Evolutionary conservation across 2,329 filamentous ascomycete species (phyloP).

Genomic region (Alternaria burnsii): DNA sequence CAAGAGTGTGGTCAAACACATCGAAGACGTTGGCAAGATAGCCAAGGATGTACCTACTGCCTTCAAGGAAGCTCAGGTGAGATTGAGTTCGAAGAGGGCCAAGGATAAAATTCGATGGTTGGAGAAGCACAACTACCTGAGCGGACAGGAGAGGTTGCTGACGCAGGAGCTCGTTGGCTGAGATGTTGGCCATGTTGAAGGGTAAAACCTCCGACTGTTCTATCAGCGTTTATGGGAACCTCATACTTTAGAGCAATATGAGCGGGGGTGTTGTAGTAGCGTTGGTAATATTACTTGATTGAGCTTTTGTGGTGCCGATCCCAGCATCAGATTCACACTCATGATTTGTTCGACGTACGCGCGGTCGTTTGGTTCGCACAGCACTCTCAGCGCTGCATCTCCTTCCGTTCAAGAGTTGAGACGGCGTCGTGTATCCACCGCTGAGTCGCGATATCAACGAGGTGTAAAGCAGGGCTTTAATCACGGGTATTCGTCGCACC

Average conservation of each 20-base stretch:
- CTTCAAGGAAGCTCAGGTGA: slow-evolving; percentile 1
- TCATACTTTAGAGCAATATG: background rate
- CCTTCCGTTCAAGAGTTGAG: background rate
- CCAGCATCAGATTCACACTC: background rate
- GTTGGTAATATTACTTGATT: background rate
- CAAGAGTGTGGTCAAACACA: slow-evolving; percentile 3
- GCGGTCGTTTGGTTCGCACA: background rate
- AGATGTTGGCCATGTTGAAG: background rate
- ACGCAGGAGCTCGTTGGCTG: background rate
- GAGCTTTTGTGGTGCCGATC: background rate
- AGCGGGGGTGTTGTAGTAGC: background rate
- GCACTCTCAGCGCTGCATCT: background rate
- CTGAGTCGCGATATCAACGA: background rate
- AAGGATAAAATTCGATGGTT: slow-evolving; percentile 11
- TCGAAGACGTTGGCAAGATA: slow-evolving; percentile 6
- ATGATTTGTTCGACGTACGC: background rate
- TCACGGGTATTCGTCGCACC: background rate
- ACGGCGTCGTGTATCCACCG: background rate
- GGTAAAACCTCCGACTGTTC: background rate
- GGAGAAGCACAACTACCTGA: slow-evolving; percentile 9
- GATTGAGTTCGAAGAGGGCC: slow-evolving; percentile 4
- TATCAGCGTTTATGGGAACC: background rate
- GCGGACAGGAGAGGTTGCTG: background rate
- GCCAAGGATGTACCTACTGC: slow-evolving; percentile 5
- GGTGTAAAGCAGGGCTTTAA: background rate